Conservation (phyloP, 305 asterid genomes). For the Caryopteris hybrid region DNA sequence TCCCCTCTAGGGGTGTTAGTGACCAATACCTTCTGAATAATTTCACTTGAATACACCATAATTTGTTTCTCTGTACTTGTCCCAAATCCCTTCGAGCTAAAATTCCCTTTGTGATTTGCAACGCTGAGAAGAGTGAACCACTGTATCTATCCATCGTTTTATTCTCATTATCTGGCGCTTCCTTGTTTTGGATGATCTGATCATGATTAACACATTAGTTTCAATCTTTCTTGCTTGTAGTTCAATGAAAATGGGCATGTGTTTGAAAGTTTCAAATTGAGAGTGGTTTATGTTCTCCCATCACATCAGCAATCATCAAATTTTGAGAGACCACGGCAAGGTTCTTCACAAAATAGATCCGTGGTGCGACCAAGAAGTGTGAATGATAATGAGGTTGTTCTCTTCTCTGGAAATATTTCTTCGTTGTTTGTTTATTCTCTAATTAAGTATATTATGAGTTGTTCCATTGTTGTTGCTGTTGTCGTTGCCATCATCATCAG, state of each 20-base stretch:
- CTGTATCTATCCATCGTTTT: neutral
- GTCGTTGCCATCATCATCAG: neutral
- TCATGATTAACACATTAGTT: neutral
- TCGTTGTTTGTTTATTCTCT: neutral
- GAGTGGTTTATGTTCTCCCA: slow-evolving; percentile 13
- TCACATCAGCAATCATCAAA: neutral
- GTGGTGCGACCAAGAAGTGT: neutral
- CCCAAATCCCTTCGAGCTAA: neutral
- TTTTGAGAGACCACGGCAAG: neutral
- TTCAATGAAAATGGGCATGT: slow-evolving; percentile 2
- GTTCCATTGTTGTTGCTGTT: neutral
- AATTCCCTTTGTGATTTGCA: neutral
- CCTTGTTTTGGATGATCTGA: neutral
- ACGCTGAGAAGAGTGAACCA: neutral
- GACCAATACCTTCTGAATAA: neutral
- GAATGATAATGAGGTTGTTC: slow-evolving; percentile 9
- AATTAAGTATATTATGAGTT: neutral
- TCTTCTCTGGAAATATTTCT: slow-evolving; percentile 1
- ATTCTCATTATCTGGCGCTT: neutral
- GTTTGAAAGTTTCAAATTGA: slow-evolving; percentile 5
- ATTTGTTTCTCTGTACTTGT: neutral
- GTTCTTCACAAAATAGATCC: neutral
- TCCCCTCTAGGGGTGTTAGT: neutral
- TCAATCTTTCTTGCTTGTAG: slow-evolving; percentile 6
- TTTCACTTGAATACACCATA: neutral